Conservation (phyloP, 2,329 filamentous ascomycete genomes). For the Ascosphaera aggregata region DNA sequence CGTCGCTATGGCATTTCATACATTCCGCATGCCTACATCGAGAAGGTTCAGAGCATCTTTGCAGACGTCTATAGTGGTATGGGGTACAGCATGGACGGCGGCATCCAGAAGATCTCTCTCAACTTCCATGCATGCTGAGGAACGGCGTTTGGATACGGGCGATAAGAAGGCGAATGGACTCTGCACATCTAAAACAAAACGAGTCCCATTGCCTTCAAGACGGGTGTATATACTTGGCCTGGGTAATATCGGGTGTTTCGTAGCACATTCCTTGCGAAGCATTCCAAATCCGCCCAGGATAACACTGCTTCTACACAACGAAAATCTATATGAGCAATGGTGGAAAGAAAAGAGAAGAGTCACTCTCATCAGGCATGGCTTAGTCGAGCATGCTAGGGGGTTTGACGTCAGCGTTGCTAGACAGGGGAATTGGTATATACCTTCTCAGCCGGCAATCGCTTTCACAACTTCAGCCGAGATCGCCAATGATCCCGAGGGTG, state of each 20-base stretch:
- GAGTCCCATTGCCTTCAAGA: background rate
- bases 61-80: too few relatives aligned
- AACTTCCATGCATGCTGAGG: too few relatives aligned
- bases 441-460: constrained; percentile 7
- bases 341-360: constrained; percentile 11
- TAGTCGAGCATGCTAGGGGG: constrained; percentile 20
- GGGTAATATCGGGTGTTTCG: constrained; percentile 59
- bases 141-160: too few relatives aligned
- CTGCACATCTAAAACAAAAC: background rate
- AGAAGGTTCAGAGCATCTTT: too few relatives aligned
- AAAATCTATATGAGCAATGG: constrained; percentile 15
- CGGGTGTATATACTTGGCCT: constrained; percentile 55
- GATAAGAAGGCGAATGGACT: background rate
- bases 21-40: too few relatives aligned
- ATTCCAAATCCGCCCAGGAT: constrained; percentile 43
- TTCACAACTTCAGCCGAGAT: background rate
- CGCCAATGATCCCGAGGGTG: constrained; percentile 1
- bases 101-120: too few relatives aligned
- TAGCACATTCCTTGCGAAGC: constrained; percentile 47
- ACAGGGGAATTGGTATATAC: constrained; percentile 13
- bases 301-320: constrained; percentile 52
- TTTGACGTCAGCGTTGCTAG: constrained; percentile 21
- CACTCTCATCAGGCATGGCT: constrained; percentile 15
- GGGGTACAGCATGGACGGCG: too few relatives aligned
- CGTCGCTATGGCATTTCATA: too few relatives aligned